These are phyloP conservation scores for Phlyctochytrium bullatum DNA, from an alignment of 192 early-diverging fungal species.

Conservation along the genomic window DNA sequence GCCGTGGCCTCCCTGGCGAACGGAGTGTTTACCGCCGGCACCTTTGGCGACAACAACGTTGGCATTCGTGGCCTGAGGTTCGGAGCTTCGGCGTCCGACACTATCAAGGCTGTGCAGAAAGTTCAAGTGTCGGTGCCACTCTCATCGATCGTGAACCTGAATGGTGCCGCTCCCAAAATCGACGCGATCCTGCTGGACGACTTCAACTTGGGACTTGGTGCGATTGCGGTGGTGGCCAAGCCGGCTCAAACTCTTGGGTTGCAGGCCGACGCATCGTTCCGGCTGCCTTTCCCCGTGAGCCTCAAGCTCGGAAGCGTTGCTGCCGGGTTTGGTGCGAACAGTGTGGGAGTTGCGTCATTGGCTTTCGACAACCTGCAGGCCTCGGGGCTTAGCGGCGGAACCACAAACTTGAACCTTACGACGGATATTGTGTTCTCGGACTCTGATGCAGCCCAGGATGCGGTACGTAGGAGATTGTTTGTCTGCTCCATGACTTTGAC, in stretches of 20 bases:
- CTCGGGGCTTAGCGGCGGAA: background rate
- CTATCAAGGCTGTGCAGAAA: background rate
- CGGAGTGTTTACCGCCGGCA: background rate
- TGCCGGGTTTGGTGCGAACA: background rate
- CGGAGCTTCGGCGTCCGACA: background rate
- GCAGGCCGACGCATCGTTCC: background rate
- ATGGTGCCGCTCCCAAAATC: background rate
- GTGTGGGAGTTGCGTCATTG: background rate
- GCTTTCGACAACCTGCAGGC: background rate
- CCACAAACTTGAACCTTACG: background rate
- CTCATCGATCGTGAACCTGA: background rate
- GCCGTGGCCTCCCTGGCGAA: background rate
- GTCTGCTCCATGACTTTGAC: too few relatives aligned
- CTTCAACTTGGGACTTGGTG: background rate
- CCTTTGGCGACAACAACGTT: background rate
- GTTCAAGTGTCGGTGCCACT: background rate
- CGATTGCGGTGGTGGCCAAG: background rate
- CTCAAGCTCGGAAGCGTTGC: background rate
- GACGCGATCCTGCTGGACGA: background rate
- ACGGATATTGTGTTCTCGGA: constrained; percentile 1
- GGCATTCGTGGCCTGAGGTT: background rate
- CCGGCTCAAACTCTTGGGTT: background rate
- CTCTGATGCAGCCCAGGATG: background rate
- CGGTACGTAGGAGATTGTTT: too few relatives aligned
- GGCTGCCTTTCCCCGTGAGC: constrained; percentile 1